Base-by-base conservation (phyloP, 306 rosid species). In the Lagenaria siceraria region DNA sequence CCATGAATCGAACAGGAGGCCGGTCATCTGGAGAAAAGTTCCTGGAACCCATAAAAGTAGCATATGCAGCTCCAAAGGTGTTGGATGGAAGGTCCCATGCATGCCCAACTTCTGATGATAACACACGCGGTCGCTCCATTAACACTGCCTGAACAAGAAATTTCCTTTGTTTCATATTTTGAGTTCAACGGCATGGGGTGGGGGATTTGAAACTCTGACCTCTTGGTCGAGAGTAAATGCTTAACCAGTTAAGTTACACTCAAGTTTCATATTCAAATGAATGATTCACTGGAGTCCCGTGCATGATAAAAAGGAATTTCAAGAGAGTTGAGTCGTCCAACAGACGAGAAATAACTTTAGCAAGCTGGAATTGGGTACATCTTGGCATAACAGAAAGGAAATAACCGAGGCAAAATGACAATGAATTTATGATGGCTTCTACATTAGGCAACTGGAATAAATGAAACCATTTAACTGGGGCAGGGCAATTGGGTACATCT, bases 21-120 rank as follows among this genome's bases (percentile, higher is more conserved):
- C 99, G 81, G 78, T 96, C 99, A 80, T 96, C 96, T 0, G 98
- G 97, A 5, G 98, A 92, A 64, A 96, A 96, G 85, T 90, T 96
- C 82, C 99, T 83, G 7, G 98, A 90, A 78, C 98, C 99, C 98
- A 96, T 92, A 85, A 92, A 96, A 76, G 83, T 89, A 71, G 99
- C 98, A 86, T 92, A 92, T 74, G 97, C 90, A 40, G 91, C 96
- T 60, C 98, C 98, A 33, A 90, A 95, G 64, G 99, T 90, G 83
- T 89, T 92, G 46, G 52, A 80, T 11, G 91, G 97, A 22, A 95
- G 79, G 78, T 93, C 97, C 96, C 97, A 89, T 11, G 93, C 97
- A 84, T 93, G 92, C 61, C 93, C 91, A 68, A 93, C 96, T 6
- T 93, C 74, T 51, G 87, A 81, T 62, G 90, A 91, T 78, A 91